phyloP scores from a whole-genome alignment of 148 eudicot species.

The Rhododendron ovatum region DNA sequence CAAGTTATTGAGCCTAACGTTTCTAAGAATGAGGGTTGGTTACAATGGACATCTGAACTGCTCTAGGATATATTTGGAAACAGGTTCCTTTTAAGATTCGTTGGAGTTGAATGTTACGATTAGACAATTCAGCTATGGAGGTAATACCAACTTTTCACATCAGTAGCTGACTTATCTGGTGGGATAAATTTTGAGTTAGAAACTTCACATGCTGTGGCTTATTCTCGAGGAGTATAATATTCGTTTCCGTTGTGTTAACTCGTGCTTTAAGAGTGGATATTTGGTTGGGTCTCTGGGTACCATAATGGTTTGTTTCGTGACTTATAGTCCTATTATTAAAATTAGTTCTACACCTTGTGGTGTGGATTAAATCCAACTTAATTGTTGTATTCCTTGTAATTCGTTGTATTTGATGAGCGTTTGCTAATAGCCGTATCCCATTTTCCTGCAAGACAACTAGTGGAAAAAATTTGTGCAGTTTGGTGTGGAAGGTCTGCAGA shows the following conservation, averaged over 20 bases:
- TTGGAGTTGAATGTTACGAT: not conserved
- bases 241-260: not conserved
- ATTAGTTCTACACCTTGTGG: not conserved
- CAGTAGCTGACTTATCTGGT: not conserved
- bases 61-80: not conserved
- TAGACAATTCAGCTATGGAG: not conserved
- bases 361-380: not conserved
- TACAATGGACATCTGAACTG: not conserved
- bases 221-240: not conserved
- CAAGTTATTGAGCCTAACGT: not conserved
- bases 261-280: not conserved
- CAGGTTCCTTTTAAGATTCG: not conserved
- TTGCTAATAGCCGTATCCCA: not conserved
- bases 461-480: slow-evolving; percentile 39
- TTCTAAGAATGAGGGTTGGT: not conserved
- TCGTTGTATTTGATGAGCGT: not conserved
- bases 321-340: not conserved
- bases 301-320: not conserved
- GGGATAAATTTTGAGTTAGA: not conserved
- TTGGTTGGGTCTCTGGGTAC: not conserved
- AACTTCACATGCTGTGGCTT: not conserved
- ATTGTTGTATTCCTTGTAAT: not conserved
- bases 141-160: not conserved
- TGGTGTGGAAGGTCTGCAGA: slow-evolving; percentile 78
- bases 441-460: not conserved